phyloP scores from a whole-genome alignment of 1,284 basidiomycete genomes.

The Ustilago tritici region DNA sequence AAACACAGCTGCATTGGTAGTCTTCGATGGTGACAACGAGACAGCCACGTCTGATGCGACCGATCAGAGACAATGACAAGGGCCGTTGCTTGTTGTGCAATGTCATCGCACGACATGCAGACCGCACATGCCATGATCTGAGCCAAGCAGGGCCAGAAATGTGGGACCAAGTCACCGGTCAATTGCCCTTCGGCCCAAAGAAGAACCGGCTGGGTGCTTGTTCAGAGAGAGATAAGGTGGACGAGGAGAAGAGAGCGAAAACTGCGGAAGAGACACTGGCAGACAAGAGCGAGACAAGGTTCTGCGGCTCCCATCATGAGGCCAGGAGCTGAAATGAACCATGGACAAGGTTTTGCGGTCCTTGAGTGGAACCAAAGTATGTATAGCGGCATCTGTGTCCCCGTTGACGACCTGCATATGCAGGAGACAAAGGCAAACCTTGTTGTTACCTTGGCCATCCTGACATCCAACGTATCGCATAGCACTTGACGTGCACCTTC shows the following conservation, averaged over 20 bases:
- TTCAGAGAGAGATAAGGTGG: neutral
- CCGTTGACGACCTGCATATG: constrained; percentile 15
- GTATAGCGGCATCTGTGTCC: constrained; percentile 19
- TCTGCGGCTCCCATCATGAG: constrained; percentile 12
- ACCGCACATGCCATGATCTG: neutral
- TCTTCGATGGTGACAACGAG: neutral
- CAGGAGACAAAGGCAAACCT: constrained; percentile 24
- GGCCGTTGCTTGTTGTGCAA: neutral
- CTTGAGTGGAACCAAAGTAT: neutral
- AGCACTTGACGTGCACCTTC: constrained; percentile 2
- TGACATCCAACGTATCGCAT: constrained; percentile 13
- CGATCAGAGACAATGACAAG: neutral
- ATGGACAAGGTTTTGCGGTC: constrained; percentile 20
- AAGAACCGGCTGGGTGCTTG: constrained; percentile 20
- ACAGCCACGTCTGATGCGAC: neutral
- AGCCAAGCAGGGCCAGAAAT: neutral
- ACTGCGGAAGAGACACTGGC: too few relatives aligned
- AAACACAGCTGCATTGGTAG: neutral
- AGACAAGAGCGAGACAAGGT: constrained; percentile 8
- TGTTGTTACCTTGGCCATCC: constrained; percentile 24
- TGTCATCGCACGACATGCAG: neutral
- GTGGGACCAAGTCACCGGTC: constrained; percentile 14
- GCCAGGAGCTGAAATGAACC: neutral
- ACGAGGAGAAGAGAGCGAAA: neutral
- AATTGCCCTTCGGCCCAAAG: constrained; percentile 11